Evolutionary conservation across 75 land plant species (phyloP), one percentile per base, ranked within the genome.

Genomic region (Picea glauca): DNA sequence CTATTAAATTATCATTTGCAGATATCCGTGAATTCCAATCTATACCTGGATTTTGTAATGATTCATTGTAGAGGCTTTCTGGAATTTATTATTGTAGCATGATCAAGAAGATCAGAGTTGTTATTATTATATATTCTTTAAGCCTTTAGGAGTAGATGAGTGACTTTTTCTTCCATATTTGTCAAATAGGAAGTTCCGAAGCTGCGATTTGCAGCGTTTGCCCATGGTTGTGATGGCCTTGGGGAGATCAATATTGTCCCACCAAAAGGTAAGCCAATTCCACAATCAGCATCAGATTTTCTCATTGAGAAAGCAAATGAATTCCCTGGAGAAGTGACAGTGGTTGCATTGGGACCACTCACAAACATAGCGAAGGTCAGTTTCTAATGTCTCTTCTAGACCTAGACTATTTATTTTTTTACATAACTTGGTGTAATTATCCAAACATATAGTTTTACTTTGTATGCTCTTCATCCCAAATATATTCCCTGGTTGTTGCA

Each of bases 211-310:
- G 99, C 96, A 73, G 91, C 88, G 81, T 94, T 96, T 90, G 93
- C 95, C 40, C 99, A 96, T 86, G 99, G 99, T 40, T 21, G 86
- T 8, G 99, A 96, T 88, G 99, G 99, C 75, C 89, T 96, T 62
- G 99, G 99, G 60, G 95, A 94, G 76, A 92, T 84, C 58, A 83
- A 86, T 74, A 90, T 91, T 26, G 85, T 92, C 65, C 85, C 93
- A 4, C 94, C 99, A 68, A 86, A 84, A 59, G 83, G 87, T 43
- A 90, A 91, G 80, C 78, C 89, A 80, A 85, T 96, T 60, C 89
- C 85, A 32, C 79, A 88, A 72, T 75, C 87, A 64, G 99, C 93
- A 76, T 87, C 87, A 61, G 91, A 78, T 31, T 96, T 94, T 87
- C 87, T 96, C 13, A 80, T 91, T 57, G 78, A 90, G n/a, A 89